phyloP scores from a whole-genome alignment of 169 alveolate species.

The Plasmodium malariae region DNA sequence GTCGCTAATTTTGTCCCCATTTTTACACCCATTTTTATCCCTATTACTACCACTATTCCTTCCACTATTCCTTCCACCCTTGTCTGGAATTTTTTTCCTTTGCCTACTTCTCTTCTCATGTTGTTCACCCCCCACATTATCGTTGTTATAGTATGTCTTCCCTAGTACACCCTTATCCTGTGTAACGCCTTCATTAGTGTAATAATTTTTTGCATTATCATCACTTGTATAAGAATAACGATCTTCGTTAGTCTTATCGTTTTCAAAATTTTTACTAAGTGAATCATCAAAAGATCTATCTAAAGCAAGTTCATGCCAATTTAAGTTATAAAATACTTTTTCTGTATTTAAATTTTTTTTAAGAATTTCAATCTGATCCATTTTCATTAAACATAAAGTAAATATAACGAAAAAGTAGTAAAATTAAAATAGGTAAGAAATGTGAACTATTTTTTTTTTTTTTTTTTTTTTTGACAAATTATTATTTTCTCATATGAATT shows the following conservation, averaged over 20 bases:
- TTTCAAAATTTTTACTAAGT: slow-evolving; percentile 2
- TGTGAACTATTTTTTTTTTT: neutral
- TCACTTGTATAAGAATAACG: neutral
- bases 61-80: neutral
- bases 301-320: slow-evolving; percentile 35
- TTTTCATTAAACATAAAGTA: neutral
- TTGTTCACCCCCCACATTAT: neutral
- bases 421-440: neutral
- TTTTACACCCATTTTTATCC: neutral
- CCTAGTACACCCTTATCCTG: neutral
- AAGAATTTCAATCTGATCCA: slow-evolving; percentile 36
- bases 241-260: slow-evolving; percentile 1
- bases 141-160: neutral
- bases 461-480: no score
- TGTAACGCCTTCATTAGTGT: neutral
- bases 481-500: no score
- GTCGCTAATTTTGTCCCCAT: neutral
- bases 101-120: neutral
- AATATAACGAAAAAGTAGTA: no score
- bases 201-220: neutral
- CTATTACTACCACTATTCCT: neutral
- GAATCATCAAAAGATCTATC: slow-evolving; percentile 36
- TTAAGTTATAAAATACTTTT: slow-evolving; percentile 50
- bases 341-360: slow-evolving; percentile 47
- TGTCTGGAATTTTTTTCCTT: neutral